Evolutionary conservation across 2,329 filamentous ascomycete genomes (phyloP), one percentile per base, ranked within the genome.

Genomic region (Colletotrichum acutatum): DNA sequence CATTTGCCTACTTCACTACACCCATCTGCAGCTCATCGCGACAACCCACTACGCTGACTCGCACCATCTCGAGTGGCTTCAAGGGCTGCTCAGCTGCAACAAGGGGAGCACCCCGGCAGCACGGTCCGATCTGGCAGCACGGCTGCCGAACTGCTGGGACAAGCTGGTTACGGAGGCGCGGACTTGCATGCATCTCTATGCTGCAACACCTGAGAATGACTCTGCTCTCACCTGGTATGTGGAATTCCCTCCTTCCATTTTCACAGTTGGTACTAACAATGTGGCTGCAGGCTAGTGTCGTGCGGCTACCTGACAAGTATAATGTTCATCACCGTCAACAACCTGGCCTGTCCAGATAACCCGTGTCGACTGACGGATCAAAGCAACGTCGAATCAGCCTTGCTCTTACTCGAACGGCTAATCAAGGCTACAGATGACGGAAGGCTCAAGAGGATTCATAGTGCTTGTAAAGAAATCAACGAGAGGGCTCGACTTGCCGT

Each of bases 241-340:
- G 46, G 8, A 11, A 14, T 8, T 28, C 14, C 12, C 7, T 11
- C 11, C 12, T 24, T 16, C 34, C 1, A 22, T 6, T 26, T 22
- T 16, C 6, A 19, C 22, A 5, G 4, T 4, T n/a, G 4, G 46
- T 19, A 5, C 32, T 28, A 49, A 69, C 11, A 5, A 8, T 6
- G 7, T 30, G 14, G 24, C 11, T 19, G 1, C 0, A 74, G 72
- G 72, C n/a, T 69, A 26, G 65, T 73, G 1, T 54, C 69, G 4
- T 74, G 72, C 22, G 63, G 68, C 1, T 65, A 74, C n/a, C 11
- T 74, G 30, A 74, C 72, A 1, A 71, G 64, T 46, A 24, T 73
- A 37, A 68, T 74, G 69, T 65, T 74, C 30, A 67, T 74, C 65
- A 53, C 69, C 0, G 70, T 73, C 19, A 74, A 74, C 37, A 74